Evolutionary conservation across 495 filamentous ascomycete genomes (phyloP).

Genomic region (Symbiotaphrina buchneri): DNA sequence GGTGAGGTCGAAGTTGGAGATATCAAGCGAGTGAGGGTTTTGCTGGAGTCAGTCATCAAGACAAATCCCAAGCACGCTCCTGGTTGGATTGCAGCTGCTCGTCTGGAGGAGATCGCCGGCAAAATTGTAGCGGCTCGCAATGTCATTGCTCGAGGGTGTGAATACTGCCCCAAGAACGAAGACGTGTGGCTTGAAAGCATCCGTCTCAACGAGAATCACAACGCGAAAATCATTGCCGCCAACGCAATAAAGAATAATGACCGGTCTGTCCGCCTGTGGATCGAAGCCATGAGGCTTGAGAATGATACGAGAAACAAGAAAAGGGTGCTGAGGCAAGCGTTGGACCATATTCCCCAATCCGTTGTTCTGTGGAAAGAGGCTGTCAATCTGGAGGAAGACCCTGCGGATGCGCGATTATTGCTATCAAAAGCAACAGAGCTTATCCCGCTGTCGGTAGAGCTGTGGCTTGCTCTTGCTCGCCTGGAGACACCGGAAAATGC

Average conservation of each 20-base stretch:
- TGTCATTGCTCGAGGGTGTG: conserved; percentile 64
- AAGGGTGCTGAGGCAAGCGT: conserved; percentile 67
- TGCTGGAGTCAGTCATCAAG: conserved; percentile 84
- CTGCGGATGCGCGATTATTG: conserved; percentile 63
- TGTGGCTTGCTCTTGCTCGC: conserved; percentile 85
- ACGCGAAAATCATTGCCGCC: conserved; percentile 90
- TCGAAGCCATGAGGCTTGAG: conserved; percentile 86
- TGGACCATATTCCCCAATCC: conserved; percentile 77
- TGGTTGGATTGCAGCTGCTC: conserved; percentile 91
- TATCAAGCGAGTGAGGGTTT: conserved; percentile 80
- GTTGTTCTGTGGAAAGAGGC: conserved; percentile 91
- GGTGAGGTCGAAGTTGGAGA: conserved; percentile 75
- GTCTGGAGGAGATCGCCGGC: conserved; percentile 78
- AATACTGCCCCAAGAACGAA: conserved; percentile 80
- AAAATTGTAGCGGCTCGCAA: conserved; percentile 72
- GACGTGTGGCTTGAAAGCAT: conserved; percentile 94
- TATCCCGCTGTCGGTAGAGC: conserved; percentile 75
- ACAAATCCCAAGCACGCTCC: conserved; percentile 88
- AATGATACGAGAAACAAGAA: conserved; percentile 61
- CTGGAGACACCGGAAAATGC: conserved; percentile 77
- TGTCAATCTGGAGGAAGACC: conserved; percentile 86
- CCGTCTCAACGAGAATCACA: conserved; percentile 71
- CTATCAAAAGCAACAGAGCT: conserved; percentile 86
- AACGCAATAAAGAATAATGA: conserved; percentile 80
- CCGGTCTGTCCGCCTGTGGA: conserved; percentile 75